Conservation (phyloP, 768 basidiomycete species). For the Candolleomyces aberdarensis region DNA sequence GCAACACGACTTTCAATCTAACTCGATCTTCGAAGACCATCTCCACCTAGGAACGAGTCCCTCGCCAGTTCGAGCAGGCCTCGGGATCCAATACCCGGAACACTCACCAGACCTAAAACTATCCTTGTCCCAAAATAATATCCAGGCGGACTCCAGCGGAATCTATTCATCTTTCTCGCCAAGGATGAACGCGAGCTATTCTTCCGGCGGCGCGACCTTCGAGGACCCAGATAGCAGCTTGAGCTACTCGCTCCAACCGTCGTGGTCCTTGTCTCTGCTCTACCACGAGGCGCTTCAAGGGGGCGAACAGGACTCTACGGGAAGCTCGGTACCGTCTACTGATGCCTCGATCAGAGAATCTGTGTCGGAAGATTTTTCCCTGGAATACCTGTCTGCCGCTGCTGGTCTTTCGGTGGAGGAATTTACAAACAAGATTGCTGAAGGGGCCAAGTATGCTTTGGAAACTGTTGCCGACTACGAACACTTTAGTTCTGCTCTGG, state of each 20-base stretch:
- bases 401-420: slow-evolving; percentile 31
- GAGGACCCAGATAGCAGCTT: not conserved
- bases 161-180: not conserved
- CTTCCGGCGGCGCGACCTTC: not conserved
- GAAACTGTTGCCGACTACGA: slow-evolving; percentile 18
- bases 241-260: not conserved
- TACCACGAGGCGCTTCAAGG: not conserved
- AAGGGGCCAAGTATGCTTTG: slow-evolving; percentile 31
- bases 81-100: slow-evolving; percentile 23
- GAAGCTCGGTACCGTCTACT: not conserved
- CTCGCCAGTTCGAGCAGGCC: slow-evolving; percentile 20
- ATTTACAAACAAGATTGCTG: slow-evolving; percentile 33
- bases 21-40: slow-evolving; percentile 18
- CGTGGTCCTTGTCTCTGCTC: not conserved
- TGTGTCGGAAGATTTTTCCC: slow-evolving; percentile 3
- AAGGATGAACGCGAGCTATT: not conserved
- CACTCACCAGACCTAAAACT: not conserved
- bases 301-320: not conserved
- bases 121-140: not conserved
- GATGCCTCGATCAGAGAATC: not conserved
- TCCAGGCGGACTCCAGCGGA: not conserved
- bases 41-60: slow-evolving; percentile 8
- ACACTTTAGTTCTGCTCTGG: not conserved
- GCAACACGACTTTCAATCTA: slow-evolving; percentile 34
- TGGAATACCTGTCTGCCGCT: slow-evolving; percentile 20